Base-by-base conservation (phyloP, 768 basidiomycete species). In the Lanmaoa rubissima region DNA sequence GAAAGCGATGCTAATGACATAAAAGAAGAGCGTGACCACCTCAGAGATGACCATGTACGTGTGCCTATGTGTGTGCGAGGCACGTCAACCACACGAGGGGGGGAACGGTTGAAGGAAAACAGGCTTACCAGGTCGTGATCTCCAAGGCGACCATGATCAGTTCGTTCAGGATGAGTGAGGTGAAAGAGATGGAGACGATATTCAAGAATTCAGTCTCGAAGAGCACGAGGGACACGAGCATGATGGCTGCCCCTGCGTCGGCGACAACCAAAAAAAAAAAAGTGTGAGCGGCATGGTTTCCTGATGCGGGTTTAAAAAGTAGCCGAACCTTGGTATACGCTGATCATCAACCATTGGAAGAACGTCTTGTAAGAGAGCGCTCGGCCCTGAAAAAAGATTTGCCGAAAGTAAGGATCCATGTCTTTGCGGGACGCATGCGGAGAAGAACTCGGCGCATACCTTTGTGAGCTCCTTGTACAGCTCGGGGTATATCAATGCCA, bases 71-170 rank as follows among this genome's bases (percentile, higher is more conserved):
- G 35, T 13, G 31, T 4, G 32, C 17, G 9, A 3, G 10, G 4
- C 4, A 26, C 8, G 24, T 56, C 48, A 61, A 51, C n/a, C 28
- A 34, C 4, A 1, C 5, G 16, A 16, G 36, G 51, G 32, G 31
- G 32, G 2, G 1, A 32, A 1, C 14, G 5, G 17, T 3, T 2
- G 14, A 40, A 19, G 36, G 35, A 36, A 34, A 28, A 5, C 9
- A 16, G n/a, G 39, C 57, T 53, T 64, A 92, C 96, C 96, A 99
- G 59, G 92, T 98, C 4, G 95, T 98, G 57, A 98, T 94, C 74
- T 98, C 95, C 63, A 98, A 73, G 2, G 95, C 94, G 45, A 98
- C 97, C 97, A 98, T 99, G 74, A 98, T 94, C 49, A 99, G 84
- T 69, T 98, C 97, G 69, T 99, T 99, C 31, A 98, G 77, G 61